Evolutionary conservation across 2,329 filamentous ascomycete species (phyloP), one percentile per base, ranked within the genome.

Genomic region (Pyrenochaeta sp.): DNA sequence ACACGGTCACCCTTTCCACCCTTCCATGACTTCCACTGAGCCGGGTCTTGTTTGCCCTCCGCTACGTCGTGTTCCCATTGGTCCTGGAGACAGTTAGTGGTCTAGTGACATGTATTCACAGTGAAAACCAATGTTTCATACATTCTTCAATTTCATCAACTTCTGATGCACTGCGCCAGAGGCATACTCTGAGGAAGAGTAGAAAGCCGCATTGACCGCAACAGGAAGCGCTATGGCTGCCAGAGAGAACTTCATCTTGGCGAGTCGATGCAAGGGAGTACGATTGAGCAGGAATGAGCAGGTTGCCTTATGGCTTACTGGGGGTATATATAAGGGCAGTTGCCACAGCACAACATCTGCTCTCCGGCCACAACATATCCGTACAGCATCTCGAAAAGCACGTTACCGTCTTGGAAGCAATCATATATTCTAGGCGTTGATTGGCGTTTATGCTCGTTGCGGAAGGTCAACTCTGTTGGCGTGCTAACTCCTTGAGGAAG

Each of bases 61-160:
- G 63, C 63, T 48, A 55, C 58, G 32, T 66, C 63, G 40, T 55
- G 56, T 29, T 54, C 56, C 64, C 63, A 66, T 61, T 66, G 63
- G 18, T 64, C 61, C 62, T 65, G 21, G 12, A 6, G 18, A 2
- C 1, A 11, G 39, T 42, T 15, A 51, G 27, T 40, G 5, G n/a
- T 27, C 17, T 9, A 35, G 18, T n/a, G 37, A 10, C 9, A 18
- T 11, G 30, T 49, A 7, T 17, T 5, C 12, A 51, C 15, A 17
- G 21, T 20, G 23, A 17, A 33, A 12, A 30, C 11, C 15, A 29
- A n/a, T 9, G 7, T 6, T 29, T n/a, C 50, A 11, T 62, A 65
- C 62, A 51, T 42, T 61, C 61, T 67, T 67, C 37, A 67, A 45
- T 45, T 67, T 66, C 64, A 67, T 67, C 52, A 67, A 45, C 45